Percentiles rank a stretch among this genome's conserved stretches.
These are phyloP conservation scores for Aspergillus sclerotiicarbonarius DNA, from an alignment of 495 filamentous ascomycete species.

Conservation along the genomic window DNA sequence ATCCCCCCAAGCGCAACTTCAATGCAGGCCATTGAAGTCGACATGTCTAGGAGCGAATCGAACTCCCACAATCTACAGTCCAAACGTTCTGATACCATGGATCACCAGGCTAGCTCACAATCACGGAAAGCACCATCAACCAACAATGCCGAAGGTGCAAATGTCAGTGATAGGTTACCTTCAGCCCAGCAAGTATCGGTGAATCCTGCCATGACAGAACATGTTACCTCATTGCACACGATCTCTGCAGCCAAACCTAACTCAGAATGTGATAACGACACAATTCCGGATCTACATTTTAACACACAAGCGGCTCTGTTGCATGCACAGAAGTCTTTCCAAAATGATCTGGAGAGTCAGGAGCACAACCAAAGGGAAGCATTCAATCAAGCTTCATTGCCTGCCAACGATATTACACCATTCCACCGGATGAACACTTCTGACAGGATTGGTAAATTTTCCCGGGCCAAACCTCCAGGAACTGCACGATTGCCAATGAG, in stretches of 20 bases:
- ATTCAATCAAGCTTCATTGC: slow-evolving; percentile 13
- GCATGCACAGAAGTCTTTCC: slow-evolving; percentile 47
- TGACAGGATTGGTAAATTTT: slow-evolving; percentile 1
- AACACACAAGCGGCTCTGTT: slow-evolving; percentile 52
- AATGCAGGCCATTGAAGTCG: background rate
- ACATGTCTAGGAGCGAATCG: background rate
- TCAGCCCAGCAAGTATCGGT: slow-evolving; percentile 37
- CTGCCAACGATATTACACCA: slow-evolving; percentile 35
- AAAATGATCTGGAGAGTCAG: slow-evolving; percentile 42
- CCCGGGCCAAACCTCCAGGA: slow-evolving; percentile 6
- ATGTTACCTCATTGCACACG: slow-evolving; percentile 40
- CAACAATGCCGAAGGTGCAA: slow-evolving; percentile 16
- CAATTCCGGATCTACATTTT: slow-evolving; percentile 35
- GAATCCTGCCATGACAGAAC: slow-evolving; percentile 29
- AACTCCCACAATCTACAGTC: background rate
- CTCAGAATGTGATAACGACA: slow-evolving; percentile 19
- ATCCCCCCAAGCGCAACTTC: background rate
- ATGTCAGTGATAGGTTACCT: slow-evolving; percentile 36
- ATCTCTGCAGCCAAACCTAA: slow-evolving; percentile 28
- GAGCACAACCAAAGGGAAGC: slow-evolving; percentile 17
- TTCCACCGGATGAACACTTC: slow-evolving; percentile 26
- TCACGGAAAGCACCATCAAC: slow-evolving; percentile 3
- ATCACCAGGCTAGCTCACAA: slow-evolving; percentile 13
- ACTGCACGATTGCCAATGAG: slow-evolving; percentile 33
- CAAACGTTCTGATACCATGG: slow-evolving; percentile 20